Base-by-base conservation (phyloP, 108 stramenopile genomes). In the Mediolabrus comicus region DNA sequence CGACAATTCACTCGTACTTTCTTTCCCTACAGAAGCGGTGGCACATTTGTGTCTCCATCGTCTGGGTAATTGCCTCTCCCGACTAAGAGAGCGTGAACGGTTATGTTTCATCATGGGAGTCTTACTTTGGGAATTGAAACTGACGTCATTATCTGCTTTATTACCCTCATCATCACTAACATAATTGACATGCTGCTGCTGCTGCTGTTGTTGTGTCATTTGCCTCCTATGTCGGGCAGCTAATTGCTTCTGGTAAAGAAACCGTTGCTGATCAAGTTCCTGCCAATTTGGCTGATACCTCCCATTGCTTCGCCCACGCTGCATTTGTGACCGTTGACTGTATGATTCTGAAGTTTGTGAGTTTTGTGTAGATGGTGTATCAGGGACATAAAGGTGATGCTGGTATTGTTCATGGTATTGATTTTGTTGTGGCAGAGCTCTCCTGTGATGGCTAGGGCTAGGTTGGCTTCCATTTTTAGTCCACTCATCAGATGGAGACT, bases 271-370 rank as follows among this genome's bases (percentile, higher is more conserved):
- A 59, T 63, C 56, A 14, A 76, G 30, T 46, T 69, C 28, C 52
- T 69, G 68, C 75, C 75, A 65, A 64, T 69, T 62, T 11, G 75
- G 63, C 29, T 69, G 68, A 19, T 54, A n/a, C n/a, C n/a, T n/a
- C n/a, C 46, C 19, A 49, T 24, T 49, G 22, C 22, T 49, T 49
- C 46, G n/a, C n/a, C n/a, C n/a, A n/a, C 46, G 22, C 46, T n/a
- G 46, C 46, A 24, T 49, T 49, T 49, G 46, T 49, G 19, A 7
- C 4, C n/a, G 17, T 24, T 22, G 1, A 22, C n/a, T 22, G 10
- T 49, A 49, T n/a, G 22, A 49, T 24, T 9, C 46, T 49, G 46
- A 49, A 49, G 19, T 49, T 22, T 49, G 46, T n/a, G 19, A n/a
- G n/a, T n/a, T n/a, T n/a, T n/a, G n/a, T n/a, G n/a, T n/a, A n/a